Evolutionary conservation across 345 rosid genomes (phyloP).

Genomic region (Gynandropsis gynandra): DNA sequence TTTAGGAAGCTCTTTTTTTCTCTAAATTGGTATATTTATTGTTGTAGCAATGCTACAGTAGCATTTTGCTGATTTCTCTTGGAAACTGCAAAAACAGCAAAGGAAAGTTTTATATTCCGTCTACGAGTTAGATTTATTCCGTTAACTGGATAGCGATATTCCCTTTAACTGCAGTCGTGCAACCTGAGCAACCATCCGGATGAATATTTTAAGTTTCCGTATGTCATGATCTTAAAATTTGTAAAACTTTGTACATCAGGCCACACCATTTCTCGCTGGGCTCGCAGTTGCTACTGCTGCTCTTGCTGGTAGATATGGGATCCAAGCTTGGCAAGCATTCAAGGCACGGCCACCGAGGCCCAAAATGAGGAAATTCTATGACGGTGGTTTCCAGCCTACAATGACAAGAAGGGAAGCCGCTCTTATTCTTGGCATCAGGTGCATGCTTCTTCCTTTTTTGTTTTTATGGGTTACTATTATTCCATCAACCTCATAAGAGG

Average conservation of each 20-base stretch:
- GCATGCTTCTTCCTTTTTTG: not conserved
- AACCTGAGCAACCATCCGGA: too few species aligned
- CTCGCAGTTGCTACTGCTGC: slow-evolving; percentile 82
- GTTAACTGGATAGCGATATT: too few species aligned
- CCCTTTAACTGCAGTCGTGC: too few species aligned
- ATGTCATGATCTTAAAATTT: not conserved
- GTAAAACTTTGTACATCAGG: slow-evolving; percentile 30
- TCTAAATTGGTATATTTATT: too few species aligned
- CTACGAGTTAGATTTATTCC: too few species aligned
- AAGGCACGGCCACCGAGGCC: slow-evolving; percentile 56
- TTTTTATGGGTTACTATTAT: not conserved
- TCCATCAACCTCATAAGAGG: not conserved
- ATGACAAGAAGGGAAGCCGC: slow-evolving; percentile 83
- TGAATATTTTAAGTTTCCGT: not conserved
- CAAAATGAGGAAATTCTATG: slow-evolving; percentile 53
- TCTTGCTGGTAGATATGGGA: slow-evolving; percentile 72
- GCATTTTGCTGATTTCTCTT: too few species aligned
- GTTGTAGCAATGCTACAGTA: too few species aligned
- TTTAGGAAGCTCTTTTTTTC: too few species aligned
- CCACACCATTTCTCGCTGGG: slow-evolving; percentile 75
- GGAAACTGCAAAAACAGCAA: too few species aligned
- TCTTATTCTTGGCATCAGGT: slow-evolving; percentile 74
- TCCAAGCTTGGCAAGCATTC: slow-evolving; percentile 86
- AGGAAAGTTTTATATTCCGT: too few species aligned
- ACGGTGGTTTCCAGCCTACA: slow-evolving; percentile 65